Conservation (phyloP, 2,329 filamentous ascomycete genomes). For the Phoma sp. region DNA sequence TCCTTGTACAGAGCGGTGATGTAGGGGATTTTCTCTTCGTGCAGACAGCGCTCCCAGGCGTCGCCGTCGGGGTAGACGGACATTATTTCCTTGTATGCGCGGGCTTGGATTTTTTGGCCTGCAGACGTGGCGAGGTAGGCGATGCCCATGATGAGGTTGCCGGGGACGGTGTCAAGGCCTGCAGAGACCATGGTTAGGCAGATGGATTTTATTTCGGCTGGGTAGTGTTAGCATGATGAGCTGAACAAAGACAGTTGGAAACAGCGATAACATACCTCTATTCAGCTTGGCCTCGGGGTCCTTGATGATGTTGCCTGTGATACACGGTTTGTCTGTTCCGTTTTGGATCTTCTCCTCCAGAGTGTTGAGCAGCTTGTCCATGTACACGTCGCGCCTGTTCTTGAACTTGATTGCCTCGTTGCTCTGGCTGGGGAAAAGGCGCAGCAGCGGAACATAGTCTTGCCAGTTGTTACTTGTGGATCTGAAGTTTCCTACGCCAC, state of each 20-base stretch:
- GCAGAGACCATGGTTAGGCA: slow-evolving; percentile 84
- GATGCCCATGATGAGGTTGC: slow-evolving; percentile 80
- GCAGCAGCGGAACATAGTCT: slow-evolving; percentile 80
- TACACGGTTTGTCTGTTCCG: slow-evolving; percentile 72
- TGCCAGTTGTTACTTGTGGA: slow-evolving; percentile 85
- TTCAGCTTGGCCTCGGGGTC: slow-evolving; percentile 73
- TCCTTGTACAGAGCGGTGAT: slow-evolving; percentile 82
- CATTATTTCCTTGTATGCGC: slow-evolving; percentile 74
- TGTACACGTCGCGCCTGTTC: slow-evolving; percentile 70
- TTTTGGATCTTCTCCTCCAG: slow-evolving; percentile 68
- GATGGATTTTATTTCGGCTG: slow-evolving; percentile 80
- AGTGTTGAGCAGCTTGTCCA: slow-evolving; percentile 65
- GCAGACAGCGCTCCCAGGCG: slow-evolving; percentile 76
- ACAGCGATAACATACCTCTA: slow-evolving; percentile 56
- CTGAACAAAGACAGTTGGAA: background rate
- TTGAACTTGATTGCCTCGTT: slow-evolving; percentile 70
- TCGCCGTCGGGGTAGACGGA: slow-evolving; percentile 75
- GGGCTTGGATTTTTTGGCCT: slow-evolving; percentile 74
- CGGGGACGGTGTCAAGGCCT: slow-evolving; percentile 81
- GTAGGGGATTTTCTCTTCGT: slow-evolving; percentile 79
- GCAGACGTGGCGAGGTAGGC: slow-evolving; percentile 74
- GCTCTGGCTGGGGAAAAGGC: slow-evolving; percentile 69
- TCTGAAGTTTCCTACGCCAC: slow-evolving; percentile 76
- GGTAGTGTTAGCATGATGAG: slow-evolving; percentile 17
- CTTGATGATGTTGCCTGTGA: slow-evolving; percentile 75